Conservation (phyloP, 1,139 yeast species). For the Pichia sp. region DNA sequence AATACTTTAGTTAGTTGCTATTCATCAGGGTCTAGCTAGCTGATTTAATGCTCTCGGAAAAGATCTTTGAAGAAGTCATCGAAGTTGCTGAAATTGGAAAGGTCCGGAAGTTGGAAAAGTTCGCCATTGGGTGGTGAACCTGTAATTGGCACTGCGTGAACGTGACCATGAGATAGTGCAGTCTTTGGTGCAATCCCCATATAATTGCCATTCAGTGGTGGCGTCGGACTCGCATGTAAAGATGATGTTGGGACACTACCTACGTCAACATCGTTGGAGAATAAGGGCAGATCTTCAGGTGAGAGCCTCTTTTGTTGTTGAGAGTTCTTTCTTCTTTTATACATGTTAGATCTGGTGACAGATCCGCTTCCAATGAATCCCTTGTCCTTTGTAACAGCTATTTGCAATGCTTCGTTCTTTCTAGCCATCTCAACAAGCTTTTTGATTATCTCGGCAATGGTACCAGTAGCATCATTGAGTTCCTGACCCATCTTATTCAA, state of each 20-base stretch:
- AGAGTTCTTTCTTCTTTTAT: constrained; percentile 8
- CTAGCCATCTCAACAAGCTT: constrained; percentile 38
- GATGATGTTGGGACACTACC: too few species aligned
- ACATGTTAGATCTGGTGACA: constrained; percentile 7
- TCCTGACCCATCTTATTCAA: constrained; percentile 46
- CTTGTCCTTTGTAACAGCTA: constrained; percentile 6
- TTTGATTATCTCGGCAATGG: constrained; percentile 45
- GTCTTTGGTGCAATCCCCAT: background rate
- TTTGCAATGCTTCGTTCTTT: constrained; percentile 15
- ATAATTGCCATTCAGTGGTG: background rate
- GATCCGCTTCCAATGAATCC: constrained; percentile 22
- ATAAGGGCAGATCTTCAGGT: constrained; percentile 16
- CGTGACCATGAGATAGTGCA: too few species aligned
- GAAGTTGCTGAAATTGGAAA: constrained; percentile 38
- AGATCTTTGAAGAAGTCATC: constrained; percentile 43
- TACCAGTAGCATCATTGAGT: constrained; percentile 47
- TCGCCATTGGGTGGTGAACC: background rate
- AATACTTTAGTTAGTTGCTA: background rate
- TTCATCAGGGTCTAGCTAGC: background rate
- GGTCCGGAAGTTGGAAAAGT: constrained; percentile 32
- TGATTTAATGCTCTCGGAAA: constrained; percentile 17
- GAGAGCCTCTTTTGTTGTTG: constrained; percentile 21
- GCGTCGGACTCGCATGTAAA: too few species aligned
- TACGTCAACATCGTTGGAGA: too few species aligned
- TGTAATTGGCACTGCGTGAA: background rate